Percentiles rank a stretch among this genome's conserved stretches.
Conservation (phyloP, 73 alveolate genomes). For the Breviolum minutum region DNA sequence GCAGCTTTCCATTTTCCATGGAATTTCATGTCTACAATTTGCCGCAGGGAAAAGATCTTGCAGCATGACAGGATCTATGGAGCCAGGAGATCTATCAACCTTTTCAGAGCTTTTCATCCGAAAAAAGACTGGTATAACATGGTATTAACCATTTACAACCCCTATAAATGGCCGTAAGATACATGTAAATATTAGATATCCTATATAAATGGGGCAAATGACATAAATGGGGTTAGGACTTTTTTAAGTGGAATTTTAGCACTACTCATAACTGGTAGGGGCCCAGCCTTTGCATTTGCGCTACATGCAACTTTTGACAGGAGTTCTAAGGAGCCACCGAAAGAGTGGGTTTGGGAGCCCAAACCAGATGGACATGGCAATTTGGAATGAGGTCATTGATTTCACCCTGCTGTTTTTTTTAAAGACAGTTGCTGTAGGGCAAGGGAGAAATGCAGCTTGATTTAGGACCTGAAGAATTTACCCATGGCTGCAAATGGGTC, state of each 20-base stretch:
- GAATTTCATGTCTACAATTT: background rate
- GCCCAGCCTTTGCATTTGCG: background rate
- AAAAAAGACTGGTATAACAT: too few species aligned
- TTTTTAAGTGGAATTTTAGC: background rate
- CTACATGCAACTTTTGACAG: background rate
- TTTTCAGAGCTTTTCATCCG: background rate
- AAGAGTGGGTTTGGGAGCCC: conserved; percentile 61
- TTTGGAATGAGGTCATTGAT: background rate
- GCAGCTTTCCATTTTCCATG: background rate
- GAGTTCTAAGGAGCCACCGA: conserved; percentile 91
- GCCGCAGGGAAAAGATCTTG: conserved; percentile 80
- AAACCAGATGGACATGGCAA: background rate
- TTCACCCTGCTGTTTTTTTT: background rate
- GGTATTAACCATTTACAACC: background rate
- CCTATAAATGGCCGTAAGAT: too few species aligned
- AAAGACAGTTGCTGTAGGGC: background rate
- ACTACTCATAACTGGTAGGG: background rate
- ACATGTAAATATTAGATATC: background rate
- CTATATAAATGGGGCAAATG: background rate
- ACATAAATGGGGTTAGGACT: background rate
- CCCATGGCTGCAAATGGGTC: conserved; percentile 7
- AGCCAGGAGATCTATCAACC: conserved; percentile 31
- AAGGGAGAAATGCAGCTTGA: background rate
- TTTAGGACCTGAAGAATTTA: conserved; percentile 50
- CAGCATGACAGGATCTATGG: conserved; percentile 87